Percentiles rank a stretch among this genome's conserved stretches.
Conservation (phyloP, 495 filamentous ascomycete species). For the Penicillium manginii region DNA sequence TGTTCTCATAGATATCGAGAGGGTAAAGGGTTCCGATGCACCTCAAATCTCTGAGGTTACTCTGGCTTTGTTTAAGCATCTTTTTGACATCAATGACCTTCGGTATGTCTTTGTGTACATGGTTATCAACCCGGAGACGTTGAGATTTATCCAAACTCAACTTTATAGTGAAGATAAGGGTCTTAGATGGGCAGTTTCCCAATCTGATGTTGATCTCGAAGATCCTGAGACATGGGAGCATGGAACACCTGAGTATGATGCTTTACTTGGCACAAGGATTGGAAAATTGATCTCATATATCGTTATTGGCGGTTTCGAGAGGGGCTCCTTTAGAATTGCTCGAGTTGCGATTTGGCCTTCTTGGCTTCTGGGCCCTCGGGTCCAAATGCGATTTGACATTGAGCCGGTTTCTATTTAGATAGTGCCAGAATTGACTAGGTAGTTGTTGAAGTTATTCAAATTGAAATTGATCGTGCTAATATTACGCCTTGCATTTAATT, state of each 20-base stretch:
- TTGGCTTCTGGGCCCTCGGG: not conserved
- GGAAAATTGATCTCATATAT: conserved; percentile 8
- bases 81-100: not conserved
- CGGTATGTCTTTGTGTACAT: not conserved
- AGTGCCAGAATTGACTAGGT: not conserved
- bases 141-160: not conserved
- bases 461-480: not conserved
- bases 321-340: conserved; percentile 1
- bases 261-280: conserved; percentile 9
- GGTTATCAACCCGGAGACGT: not conserved
- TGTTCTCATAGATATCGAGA: not conserved
- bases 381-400: conserved; percentile 3
- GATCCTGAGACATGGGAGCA: not conserved
- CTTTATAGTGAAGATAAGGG: not conserved
- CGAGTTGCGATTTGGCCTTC: not conserved
- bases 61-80: not conserved
- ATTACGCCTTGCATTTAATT: too few species aligned
- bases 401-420: not conserved
- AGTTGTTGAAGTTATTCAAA: not conserved
- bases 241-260: conserved; percentile 7
- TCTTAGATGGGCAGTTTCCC: not conserved
- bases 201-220: not conserved
- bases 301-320: not conserved
- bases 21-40: not conserved
- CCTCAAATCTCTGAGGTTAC: not conserved